Base-by-base conservation (phyloP, 1,284 basidiomycete genomes). In the Athelia psychrophila region DNA sequence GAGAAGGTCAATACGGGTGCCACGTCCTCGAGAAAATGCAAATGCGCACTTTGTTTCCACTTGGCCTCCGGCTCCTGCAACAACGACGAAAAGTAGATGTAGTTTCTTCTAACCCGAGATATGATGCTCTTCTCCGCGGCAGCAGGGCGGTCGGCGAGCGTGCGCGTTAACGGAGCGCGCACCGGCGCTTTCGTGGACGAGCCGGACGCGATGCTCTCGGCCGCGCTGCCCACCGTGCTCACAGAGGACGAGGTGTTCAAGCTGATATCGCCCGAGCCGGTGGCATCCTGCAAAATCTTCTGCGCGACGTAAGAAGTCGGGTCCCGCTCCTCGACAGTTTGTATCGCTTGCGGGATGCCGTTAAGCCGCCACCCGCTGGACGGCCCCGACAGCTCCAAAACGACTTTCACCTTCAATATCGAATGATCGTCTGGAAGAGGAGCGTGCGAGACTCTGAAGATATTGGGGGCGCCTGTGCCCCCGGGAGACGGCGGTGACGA, bases 1-100 rank as follows among this genome's bases (percentile, higher is more conserved):
- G 33, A 55, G n/a, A 47, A 51, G 30, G 58, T 51, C 53, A 47
- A 44, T 10, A 55, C 38, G 42, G 47, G 49, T 51, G 25, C 42
- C 54, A 59, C 44, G 23, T 33, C 44, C 50, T 32, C 36, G 44
- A 50, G 33, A 44, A 47, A 50, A 32, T 44, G 27, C n/a, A 24
- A 13, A 6, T 42, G 48, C n/a, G 60, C 68, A 90, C 87, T 90
- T 63, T 83, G 75, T 65, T 85, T 88, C 97, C 97, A 99, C 69
- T 99, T 99, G 2, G 94, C 94, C 67, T 98, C 95, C 1, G 97
- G 97, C 64, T 99, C 97, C 69, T 99, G 97, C 38, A 99, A 72
- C 19, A 99, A 76, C 0, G 95, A 97, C 1, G 95, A 96, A 67
- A 99, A 99, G 69, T 99, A 96, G 54, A 98, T 98, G 67, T 99